phyloP scores from a whole-genome alignment of 108 stramenopile species.

The Nannochloropsis gaditana region DNA sequence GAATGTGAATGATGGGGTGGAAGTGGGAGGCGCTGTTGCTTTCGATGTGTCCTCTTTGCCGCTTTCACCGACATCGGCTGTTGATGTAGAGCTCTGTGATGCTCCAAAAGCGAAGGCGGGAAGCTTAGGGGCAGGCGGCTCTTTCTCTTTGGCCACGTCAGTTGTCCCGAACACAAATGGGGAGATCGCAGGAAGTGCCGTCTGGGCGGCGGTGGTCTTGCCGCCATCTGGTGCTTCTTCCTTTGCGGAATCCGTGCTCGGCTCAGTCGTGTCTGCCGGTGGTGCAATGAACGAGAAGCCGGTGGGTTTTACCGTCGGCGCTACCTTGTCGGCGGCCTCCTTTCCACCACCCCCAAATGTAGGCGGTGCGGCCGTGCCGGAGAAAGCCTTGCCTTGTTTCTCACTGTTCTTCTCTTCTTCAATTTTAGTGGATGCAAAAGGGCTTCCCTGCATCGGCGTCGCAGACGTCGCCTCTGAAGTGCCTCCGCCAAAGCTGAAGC shows the following conservation, averaged over 20 bases:
- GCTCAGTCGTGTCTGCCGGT: not conserved
- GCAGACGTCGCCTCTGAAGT: too few species aligned
- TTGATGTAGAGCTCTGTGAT: not conserved
- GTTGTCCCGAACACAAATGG: not conserved
- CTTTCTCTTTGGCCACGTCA: not conserved
- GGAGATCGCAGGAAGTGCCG: not conserved
- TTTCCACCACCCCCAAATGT: not conserved
- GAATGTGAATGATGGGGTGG: not conserved
- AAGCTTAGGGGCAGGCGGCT: not conserved
- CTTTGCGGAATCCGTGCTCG: not conserved
- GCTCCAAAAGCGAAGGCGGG: not conserved
- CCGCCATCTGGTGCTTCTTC: not conserved
- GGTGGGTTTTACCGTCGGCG: not conserved
- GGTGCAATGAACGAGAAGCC: not conserved
- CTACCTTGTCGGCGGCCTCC: not conserved
- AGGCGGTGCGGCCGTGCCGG: not conserved
- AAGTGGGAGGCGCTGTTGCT: not conserved
- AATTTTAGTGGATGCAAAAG: not conserved
- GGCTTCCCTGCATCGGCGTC: too few species aligned
- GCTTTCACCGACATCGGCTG: not conserved
- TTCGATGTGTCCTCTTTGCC: not conserved
- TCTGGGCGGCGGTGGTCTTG: not conserved
- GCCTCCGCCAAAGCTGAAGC: not conserved
- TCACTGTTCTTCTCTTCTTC: not conserved
- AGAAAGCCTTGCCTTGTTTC: not conserved